A percentile compares a stretch with the other conserved stretches of the same genome.
Evolutionary conservation across 2,329 filamentous ascomycete genomes (phyloP).

Genomic region (Malbranchea zuffiana): DNA sequence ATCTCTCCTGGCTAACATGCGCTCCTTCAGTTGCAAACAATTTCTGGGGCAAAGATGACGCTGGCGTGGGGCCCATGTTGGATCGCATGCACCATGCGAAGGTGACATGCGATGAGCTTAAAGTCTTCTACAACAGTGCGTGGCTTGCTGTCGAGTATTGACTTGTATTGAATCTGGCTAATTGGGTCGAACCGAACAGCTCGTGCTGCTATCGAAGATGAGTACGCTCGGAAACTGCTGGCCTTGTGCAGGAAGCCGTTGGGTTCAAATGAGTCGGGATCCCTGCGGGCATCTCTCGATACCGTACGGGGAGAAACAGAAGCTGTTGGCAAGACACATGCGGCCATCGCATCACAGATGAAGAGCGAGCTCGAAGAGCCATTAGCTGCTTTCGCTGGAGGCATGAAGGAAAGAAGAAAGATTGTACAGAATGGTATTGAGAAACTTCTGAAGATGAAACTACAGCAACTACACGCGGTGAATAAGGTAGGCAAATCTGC

Average conservation of each 20-base stretch:
- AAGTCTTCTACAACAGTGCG: slow-evolving; percentile 74
- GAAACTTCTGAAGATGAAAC: slow-evolving; percentile 84
- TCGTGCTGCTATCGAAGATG: slow-evolving; percentile 88
- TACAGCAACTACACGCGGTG: slow-evolving; percentile 77
- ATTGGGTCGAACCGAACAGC: slow-evolving; percentile 39
- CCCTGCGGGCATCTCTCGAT: slow-evolving; percentile 73
- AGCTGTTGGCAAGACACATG: slow-evolving; percentile 85
- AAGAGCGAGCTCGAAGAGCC: slow-evolving; percentile 93
- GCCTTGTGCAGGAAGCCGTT: slow-evolving; percentile 78
- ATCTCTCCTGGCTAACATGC: slow-evolving; percentile 1
- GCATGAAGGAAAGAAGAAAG: slow-evolving; percentile 92
- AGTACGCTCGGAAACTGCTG: slow-evolving; percentile 82
- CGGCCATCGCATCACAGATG: slow-evolving; percentile 85
- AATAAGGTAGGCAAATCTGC: slow-evolving; percentile 61
- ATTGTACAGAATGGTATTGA: slow-evolving; percentile 92
- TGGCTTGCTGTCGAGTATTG: not conserved
- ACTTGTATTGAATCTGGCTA: slow-evolving; percentile 1
- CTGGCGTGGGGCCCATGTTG: slow-evolving; percentile 79
- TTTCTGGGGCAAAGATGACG: slow-evolving; percentile 99
- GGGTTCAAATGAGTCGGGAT: slow-evolving; percentile 77
- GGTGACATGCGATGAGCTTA: slow-evolving; percentile 86
- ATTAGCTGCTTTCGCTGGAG: slow-evolving; percentile 77
- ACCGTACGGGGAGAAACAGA: slow-evolving; percentile 82
- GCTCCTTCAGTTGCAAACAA: slow-evolving; percentile 75
- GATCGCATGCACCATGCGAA: slow-evolving; percentile 94